Percentiles rank a stretch among this genome's conserved stretches.
These are phyloP conservation scores for Herpetomonas samuelpessoai DNA, from an alignment of 208 protist species.

Conservation along the genomic window DNA sequence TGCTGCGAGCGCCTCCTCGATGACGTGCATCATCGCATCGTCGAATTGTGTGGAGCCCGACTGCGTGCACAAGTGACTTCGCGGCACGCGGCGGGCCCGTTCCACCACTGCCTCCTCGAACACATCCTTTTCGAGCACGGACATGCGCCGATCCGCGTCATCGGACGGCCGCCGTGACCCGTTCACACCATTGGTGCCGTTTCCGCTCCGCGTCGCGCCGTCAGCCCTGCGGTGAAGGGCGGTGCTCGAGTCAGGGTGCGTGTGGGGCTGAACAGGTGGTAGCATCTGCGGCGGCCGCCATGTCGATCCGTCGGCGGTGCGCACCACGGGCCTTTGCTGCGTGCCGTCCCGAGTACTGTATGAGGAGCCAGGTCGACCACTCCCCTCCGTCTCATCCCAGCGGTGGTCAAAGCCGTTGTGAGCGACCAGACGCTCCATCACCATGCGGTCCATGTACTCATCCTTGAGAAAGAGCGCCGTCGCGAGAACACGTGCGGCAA, in stretches of 20 bases:
- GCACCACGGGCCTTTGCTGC: background rate
- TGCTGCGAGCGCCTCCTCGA: slow-evolving; percentile 56
- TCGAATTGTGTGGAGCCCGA: slow-evolving; percentile 65
- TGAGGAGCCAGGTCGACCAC: too few relatives aligned
- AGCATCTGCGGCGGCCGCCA: background rate
- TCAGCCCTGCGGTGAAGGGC: too few relatives aligned
- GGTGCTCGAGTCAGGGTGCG: too few relatives aligned
- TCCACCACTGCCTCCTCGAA: slow-evolving; percentile 8
- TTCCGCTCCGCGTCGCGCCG: too few relatives aligned
- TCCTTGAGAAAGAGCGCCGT: slow-evolving; percentile 76
- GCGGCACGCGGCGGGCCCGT: background rate
- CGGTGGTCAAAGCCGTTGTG: background rate
- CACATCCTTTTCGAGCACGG: background rate
- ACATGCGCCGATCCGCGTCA: background rate
- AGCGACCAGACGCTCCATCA: slow-evolving; percentile 48
- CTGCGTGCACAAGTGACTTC: slow-evolving; percentile 54
- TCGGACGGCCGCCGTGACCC: too few relatives aligned
- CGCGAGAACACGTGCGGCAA: slow-evolving; percentile 62
- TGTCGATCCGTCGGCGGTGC: background rate
- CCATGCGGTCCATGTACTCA: slow-evolving; percentile 86
- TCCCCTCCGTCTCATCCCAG: background rate
- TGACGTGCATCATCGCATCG: slow-evolving; percentile 63
- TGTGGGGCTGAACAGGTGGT: background rate
- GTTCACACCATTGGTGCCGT: too few relatives aligned
- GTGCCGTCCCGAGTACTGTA: background rate